Conservation (phyloP, 768 basidiomycete genomes). For the Termitomyces sp. region DNA sequence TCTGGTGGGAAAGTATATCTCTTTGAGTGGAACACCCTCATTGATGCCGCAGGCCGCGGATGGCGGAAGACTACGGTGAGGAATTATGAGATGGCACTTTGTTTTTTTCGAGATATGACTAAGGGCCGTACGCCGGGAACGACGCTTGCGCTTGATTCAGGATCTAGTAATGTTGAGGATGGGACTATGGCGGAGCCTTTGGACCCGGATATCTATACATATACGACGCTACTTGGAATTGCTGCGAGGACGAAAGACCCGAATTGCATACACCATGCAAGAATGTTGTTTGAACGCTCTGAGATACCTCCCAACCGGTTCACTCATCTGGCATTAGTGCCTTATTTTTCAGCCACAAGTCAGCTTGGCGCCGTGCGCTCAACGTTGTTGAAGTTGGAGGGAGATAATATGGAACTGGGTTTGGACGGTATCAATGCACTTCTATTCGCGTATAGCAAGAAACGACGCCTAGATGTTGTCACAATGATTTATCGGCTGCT, state of each 20-base stretch:
- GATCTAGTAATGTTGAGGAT: conserved; percentile 9
- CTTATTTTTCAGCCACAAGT: conserved; percentile 42
- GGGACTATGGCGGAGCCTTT: conserved; percentile 16
- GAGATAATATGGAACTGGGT: conserved; percentile 45
- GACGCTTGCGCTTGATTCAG: conserved; percentile 14
- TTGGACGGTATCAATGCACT: conserved; percentile 65
- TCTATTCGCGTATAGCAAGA: conserved; percentile 61
- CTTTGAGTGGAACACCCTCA: conserved; percentile 77
- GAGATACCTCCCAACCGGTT: conserved; percentile 52
- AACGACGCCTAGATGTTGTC: conserved; percentile 49
- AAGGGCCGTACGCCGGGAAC: conserved; percentile 36
- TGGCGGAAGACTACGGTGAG: conserved; percentile 50
- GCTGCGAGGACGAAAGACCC: conserved; percentile 47
- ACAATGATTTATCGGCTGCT: conserved; percentile 58
- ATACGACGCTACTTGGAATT: conserved; percentile 60
- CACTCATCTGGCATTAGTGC: conserved; percentile 55
- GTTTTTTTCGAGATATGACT: conserved; percentile 58
- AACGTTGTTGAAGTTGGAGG: conserved; percentile 45
- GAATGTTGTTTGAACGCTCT: conserved; percentile 46
- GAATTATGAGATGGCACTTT: conserved; percentile 57
- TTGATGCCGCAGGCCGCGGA: conserved; percentile 62
- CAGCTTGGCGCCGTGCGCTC: conserved; percentile 51
- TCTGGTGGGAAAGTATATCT: conserved; percentile 47
- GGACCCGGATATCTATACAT: conserved; percentile 62
- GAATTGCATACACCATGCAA: conserved; percentile 43